Evolutionary conservation across 2,329 filamentous ascomycete genomes (phyloP), one percentile per base, ranked within the genome.

Genomic region (Pseudogymnoascus sp.): DNA sequence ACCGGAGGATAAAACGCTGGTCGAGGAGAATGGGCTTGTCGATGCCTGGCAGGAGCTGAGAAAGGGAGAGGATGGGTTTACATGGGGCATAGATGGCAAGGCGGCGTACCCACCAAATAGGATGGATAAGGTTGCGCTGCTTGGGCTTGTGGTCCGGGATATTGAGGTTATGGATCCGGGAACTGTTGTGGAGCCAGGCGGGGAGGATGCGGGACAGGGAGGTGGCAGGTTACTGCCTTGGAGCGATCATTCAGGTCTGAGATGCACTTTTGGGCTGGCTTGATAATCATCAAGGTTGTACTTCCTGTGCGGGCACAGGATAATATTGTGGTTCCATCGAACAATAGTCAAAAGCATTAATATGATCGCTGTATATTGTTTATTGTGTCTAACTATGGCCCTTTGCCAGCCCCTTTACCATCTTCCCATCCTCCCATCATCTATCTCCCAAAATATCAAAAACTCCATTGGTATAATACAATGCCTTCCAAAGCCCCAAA

Each of bases 61-160:
- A 23, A 68, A 71, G 0, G 64, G 64, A 6, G 69, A 76, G 19
- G 62, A 70, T 16, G 76, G 77, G 2, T 75, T 71, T 65, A 78
- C 75, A 1, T 78, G 77, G 77, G 74, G 75, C 2, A 41, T 75
- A 19, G 72, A 76, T 66, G 75, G 75, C 1, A 68, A 72, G 31
- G 63, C 70, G 28, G 62, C 62, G 2, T 77, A 73, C 43, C 75
- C 74, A 5, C 71, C 75, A 0, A 67, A 63, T 43, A 73, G 77
- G 14, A 62, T 79, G 36, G 77, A 79, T 67, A 78, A 75, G 65
- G 66, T 79, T 19, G 74, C 72, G 11, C 62, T 73, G 37, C 19
- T 75, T 14, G 73, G 73, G 2, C 45, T 77, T 13, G 61, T 67
- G 23, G 61, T 66, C 10, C 25, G 62, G 19, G 48, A 68, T 41